Evolutionary conservation across 768 basidiomycete species (phyloP).

Genomic region (Tremella mesenterica): DNA sequence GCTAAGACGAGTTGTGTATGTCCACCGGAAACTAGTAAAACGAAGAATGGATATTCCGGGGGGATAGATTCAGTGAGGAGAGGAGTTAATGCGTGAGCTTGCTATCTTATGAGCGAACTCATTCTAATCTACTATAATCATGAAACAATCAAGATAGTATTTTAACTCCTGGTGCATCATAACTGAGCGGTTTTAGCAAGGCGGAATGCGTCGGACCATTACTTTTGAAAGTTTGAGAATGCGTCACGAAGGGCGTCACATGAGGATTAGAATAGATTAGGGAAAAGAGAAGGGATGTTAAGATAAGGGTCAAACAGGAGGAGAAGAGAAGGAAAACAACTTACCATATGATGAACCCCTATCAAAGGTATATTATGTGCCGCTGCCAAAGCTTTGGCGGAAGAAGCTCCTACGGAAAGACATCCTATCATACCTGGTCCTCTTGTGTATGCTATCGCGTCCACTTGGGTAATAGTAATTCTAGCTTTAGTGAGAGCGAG

Average conservation of each 20-base stretch:
- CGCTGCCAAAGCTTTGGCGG: constrained; percentile 78
- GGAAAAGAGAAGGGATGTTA: background rate
- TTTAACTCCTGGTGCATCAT: too few relatives aligned
- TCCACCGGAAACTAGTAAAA: constrained; percentile 83
- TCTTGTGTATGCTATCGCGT: constrained; percentile 84
- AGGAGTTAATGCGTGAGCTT: constrained; percentile 83
- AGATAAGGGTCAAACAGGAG: background rate
- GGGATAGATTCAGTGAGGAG: constrained; percentile 53
- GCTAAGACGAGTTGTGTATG: constrained; percentile 83
- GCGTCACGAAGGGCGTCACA: too few relatives aligned
- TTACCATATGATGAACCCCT: constrained; percentile 92
- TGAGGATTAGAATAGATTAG: too few relatives aligned
- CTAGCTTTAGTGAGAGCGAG: constrained; percentile 61
- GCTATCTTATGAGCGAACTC: constrained; percentile 48
- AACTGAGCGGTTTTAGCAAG: too few relatives aligned
- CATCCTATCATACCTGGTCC: constrained; percentile 65
- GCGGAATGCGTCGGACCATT: too few relatives aligned
- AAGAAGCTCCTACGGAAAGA: constrained; percentile 66
- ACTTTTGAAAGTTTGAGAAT: too few relatives aligned
- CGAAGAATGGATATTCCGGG: constrained; percentile 74
- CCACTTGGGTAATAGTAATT: constrained; percentile 56
- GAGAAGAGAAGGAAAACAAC: constrained; percentile 11
- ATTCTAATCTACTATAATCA: too few relatives aligned
- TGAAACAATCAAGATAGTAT: too few relatives aligned
- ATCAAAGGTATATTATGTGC: constrained; percentile 68